Base-by-base conservation (phyloP, 768 basidiomycete genomes). In the Calocera cornea region DNA sequence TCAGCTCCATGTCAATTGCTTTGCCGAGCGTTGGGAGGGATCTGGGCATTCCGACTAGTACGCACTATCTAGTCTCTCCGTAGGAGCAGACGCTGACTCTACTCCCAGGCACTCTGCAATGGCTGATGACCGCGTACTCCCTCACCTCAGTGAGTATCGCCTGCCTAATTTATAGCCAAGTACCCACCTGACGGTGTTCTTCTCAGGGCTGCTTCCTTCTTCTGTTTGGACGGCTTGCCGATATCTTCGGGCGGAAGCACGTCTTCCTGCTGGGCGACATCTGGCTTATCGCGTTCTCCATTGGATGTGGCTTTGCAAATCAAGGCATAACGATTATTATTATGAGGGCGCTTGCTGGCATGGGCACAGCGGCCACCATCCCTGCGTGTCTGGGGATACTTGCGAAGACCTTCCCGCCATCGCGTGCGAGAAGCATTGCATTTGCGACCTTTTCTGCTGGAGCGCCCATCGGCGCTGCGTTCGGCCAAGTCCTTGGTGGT, bases 401-500 rank as follows among this genome's bases (percentile, higher is more conserved):
- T 36, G 92, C 93, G 0, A 82, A 87, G 60, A 79, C 86, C 0
- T 95, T 95, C 74, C 87, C 88, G 2, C 81, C 83, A 0, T 87
- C 87, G 0, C 78, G 79, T 14, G 81, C 86, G 0, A 83, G 93
- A 11, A 85, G 89, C 0, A 75, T 85, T 0, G 93, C 91, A 0
- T 95, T 95, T 69, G 84, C 93, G 0, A 85, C 87, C 0, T 95
- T 93, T 70, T 82, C 87, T 0, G 90, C 91, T 0, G 94, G 94
- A 31, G 90, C 88, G 0, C 92, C 93, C 0, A 73, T 94, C 3
- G 93, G 93, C 0, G 88, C 82, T 0, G 87, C 84, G 0, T 76
- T 92, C 16, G 92, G 93, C 1, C 80, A 80, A 34, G 76, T 85
- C 0, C 68, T 91, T 0, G 91, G 92, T 19, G 90, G 89, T n/a